These are phyloP conservation scores for Epichloe sylvatica DNA, from an alignment of 2,329 filamentous ascomycete species.

Conservation along the genomic window DNA sequence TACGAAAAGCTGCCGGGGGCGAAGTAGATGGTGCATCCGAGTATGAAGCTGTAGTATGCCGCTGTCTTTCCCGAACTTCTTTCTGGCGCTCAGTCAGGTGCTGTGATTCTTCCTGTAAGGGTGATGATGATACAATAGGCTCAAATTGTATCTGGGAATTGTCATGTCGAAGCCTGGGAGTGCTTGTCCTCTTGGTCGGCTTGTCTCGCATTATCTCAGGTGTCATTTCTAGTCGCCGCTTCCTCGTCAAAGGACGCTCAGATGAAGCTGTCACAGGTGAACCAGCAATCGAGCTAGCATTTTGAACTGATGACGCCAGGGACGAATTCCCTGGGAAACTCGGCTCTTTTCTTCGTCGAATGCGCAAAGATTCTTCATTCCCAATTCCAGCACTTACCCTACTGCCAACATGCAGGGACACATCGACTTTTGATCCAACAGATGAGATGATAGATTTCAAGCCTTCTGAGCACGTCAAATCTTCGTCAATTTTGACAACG, in stretches of 20 bases:
- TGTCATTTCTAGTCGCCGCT: constrained; percentile 16
- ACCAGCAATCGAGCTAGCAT: constrained; percentile 7
- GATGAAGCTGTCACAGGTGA: constrained; percentile 8
- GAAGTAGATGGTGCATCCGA: constrained; percentile 48
- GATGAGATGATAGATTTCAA: constrained; percentile 50
- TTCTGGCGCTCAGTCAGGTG: constrained; percentile 65
- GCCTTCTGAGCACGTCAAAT: constrained; percentile 48
- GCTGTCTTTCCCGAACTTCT: constrained; percentile 62
- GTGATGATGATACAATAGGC: constrained; percentile 46
- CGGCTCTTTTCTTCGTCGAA: constrained; percentile 36
- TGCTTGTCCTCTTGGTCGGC: constrained; percentile 18
- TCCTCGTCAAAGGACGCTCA: constrained; percentile 13
- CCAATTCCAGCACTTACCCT: constrained; percentile 23
- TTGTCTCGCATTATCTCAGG: constrained; percentile 13
- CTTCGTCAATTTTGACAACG: constrained; percentile 47
- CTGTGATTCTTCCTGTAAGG: constrained; percentile 48
- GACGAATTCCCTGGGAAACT: constrained; percentile 17
- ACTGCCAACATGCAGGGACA: constrained; percentile 31
- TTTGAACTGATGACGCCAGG: constrained; percentile 16
- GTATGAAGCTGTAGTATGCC: constrained; percentile 52
- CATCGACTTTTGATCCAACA: constrained; percentile 39
- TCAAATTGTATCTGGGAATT: constrained; percentile 73
- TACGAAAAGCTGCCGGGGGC: constrained; percentile 11
- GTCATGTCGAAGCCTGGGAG: constrained; percentile 54
- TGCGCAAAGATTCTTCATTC: constrained; percentile 27